These are phyloP conservation scores for Russula emetica DNA, from an alignment of 768 basidiomycete species.

Conservation along the genomic window DNA sequence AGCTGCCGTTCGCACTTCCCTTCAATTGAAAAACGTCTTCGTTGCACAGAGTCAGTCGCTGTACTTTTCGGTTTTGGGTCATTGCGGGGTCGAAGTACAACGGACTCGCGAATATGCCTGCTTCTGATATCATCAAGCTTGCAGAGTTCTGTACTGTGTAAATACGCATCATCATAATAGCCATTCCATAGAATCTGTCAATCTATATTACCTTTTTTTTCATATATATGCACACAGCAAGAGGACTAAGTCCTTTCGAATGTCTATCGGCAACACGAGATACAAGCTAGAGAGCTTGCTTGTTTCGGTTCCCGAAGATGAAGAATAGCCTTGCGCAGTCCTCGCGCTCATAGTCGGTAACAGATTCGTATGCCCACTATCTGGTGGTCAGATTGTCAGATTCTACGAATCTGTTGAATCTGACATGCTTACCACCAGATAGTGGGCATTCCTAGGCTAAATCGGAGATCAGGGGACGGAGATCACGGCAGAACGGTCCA, in stretches of 20 bases:
- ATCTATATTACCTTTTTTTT: neutral
- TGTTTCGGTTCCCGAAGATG: too few relatives aligned
- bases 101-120: neutral
- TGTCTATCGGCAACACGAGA: too few relatives aligned
- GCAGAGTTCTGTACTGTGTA: conserved; percentile 1
- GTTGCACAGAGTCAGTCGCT: neutral
- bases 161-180: conserved; percentile 6
- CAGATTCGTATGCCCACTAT: too few relatives aligned
- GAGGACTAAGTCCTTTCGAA: neutral
- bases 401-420: too few relatives aligned
- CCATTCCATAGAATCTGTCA: conserved; percentile 1
- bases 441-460: too few relatives aligned
- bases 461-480: too few relatives aligned
- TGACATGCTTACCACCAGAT: too few relatives aligned
- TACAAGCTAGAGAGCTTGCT: too few relatives aligned
- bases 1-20: conserved; percentile 18
- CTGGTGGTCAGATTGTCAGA: too few relatives aligned
- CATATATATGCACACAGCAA: neutral
- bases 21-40: conserved; percentile 1
- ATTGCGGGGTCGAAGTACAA: neutral
- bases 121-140: conserved; percentile 1
- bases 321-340: too few relatives aligned
- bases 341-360: too few relatives aligned
- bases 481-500: too few relatives aligned
- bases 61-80: conserved; percentile 9